Percentiles rank a stretch among this genome's conserved stretches.
phyloP scores from a whole-genome alignment of 495 filamentous ascomycete genomes.

The Friedmanniomyces simplex region DNA sequence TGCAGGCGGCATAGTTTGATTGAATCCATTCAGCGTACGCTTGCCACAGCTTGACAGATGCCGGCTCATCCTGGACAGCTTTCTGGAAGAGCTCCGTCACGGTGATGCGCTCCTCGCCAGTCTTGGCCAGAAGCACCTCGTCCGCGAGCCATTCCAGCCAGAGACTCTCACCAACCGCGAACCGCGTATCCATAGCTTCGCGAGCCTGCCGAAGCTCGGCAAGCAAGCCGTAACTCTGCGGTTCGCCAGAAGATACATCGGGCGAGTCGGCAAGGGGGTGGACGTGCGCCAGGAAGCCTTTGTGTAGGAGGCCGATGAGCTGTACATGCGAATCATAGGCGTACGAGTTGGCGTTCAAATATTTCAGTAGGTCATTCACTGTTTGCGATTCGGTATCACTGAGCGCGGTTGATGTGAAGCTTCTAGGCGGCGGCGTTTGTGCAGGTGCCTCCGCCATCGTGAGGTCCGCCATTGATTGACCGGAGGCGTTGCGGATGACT shows the following conservation, averaged over 20 bases:
- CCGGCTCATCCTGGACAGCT: slow-evolving; percentile 71
- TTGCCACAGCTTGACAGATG: slow-evolving; percentile 76
- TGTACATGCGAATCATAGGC: slow-evolving; percentile 54
- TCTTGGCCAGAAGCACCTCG: slow-evolving; percentile 49
- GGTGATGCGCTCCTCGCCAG: slow-evolving; percentile 53
- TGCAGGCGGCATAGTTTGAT: slow-evolving; percentile 53
- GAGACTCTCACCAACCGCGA: slow-evolving; percentile 55
- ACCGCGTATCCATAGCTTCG: slow-evolving; percentile 54
- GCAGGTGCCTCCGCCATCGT: slow-evolving; percentile 46
- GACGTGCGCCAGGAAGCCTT: slow-evolving; percentile 49
- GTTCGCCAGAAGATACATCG: slow-evolving; percentile 31
- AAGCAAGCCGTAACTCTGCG: slow-evolving; percentile 46
- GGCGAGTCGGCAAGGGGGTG: slow-evolving; percentile 33
- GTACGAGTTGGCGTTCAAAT: slow-evolving; percentile 51
- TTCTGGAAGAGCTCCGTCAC: slow-evolving; percentile 77
- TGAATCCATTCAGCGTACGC: slow-evolving; percentile 81
- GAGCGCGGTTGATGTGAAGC: slow-evolving; percentile 41
- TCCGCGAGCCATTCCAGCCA: slow-evolving; percentile 58
- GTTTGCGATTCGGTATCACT: slow-evolving; percentile 43
- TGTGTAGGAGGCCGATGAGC: slow-evolving; percentile 54
- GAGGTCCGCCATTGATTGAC: slow-evolving; percentile 47
- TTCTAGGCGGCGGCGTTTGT: slow-evolving; percentile 37
- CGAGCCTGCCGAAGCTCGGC: slow-evolving; percentile 53
- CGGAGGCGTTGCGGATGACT: slow-evolving; percentile 41
- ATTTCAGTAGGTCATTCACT: slow-evolving; percentile 43